Base-by-base conservation (phyloP, 2,329 filamentous ascomycete species). In the Botryotinia calthae region DNA sequence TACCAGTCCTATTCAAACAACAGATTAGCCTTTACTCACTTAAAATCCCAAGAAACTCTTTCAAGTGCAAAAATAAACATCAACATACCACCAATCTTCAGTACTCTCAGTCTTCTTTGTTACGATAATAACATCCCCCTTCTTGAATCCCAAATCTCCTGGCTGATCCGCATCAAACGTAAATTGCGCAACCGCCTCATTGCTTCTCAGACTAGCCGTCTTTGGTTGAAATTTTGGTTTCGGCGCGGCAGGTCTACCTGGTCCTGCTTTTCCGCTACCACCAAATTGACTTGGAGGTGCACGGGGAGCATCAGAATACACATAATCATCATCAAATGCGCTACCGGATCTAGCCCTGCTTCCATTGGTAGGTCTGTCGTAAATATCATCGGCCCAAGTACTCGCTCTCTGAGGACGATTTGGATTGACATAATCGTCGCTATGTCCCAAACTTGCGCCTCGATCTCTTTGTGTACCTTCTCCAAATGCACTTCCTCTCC, bases 101-200 rank as follows among this genome's bases (percentile, higher is more conserved):
- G 93, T 92, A 78, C 92, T 98, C 7, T 98, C 93, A 8, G 95
- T 98, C 82, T 93, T 92, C 85, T 99, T 98, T 73, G 97, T 82
- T 73, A 99, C 94, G 1, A 94, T 98, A 76, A 99, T 98, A 72
- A 98, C 83, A 44, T 99, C 96, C 31, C 96, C 96, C 86, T 99
- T 99, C 85, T 97, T 97, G 84, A 99, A 99, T 0, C 91, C 93
- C 72, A 98, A 82, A 81, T 99, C 95, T 7, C 95, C 95, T 0
- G 94, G 90, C 82, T 98, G 95, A 79, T 97, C 95, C 0, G 94
- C 91, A 75, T 98, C 95, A 80, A 99, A 99, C 2, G 93, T 97
- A 83, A 93, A 98, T 75, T 98, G 86, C 3, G 96, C 96, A 31
- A 98, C 86, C 0, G 94, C 96, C 83, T 98, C 93, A 77, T 98